phyloP scores from a whole-genome alignment of 2,329 filamentous ascomycete genomes.

The Fusarium haematococcum region DNA sequence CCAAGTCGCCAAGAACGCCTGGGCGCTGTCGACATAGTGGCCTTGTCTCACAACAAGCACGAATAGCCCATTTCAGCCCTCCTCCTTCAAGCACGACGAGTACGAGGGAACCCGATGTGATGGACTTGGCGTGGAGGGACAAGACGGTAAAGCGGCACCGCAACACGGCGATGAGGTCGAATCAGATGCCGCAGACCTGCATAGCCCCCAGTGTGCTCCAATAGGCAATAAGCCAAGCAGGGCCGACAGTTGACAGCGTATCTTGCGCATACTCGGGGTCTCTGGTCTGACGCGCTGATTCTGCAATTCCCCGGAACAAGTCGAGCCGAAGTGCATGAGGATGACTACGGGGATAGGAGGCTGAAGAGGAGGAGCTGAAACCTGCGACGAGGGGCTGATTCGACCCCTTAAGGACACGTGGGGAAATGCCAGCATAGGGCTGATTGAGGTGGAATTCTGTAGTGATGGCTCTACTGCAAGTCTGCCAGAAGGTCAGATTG shows the following conservation, averaged over 20 bases:
- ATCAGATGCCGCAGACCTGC: background rate
- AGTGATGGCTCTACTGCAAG: background rate
- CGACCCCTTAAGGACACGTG: background rate
- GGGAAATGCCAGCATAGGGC: background rate
- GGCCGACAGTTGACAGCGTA: background rate
- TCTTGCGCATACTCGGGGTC: background rate
- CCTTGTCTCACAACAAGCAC: background rate
- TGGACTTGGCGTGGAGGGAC: background rate
- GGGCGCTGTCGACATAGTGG: background rate
- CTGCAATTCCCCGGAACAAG: background rate
- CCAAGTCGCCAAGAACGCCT: background rate
- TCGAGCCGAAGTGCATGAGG: background rate
- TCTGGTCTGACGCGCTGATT: background rate
- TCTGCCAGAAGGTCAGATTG: background rate
- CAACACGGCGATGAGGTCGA: background rate
- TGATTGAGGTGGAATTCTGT: background rate
- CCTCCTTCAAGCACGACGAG: background rate
- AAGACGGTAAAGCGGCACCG: slow-evolving; percentile 4
- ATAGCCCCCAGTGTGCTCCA: background rate
- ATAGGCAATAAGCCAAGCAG: background rate
- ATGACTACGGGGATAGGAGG: background rate
- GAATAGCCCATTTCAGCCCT: background rate
- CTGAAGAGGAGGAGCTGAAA: background rate
- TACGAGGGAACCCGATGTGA: background rate
- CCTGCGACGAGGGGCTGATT: background rate